phyloP scores from a whole-genome alignment of 805 yeast species.

The Candida easanensis region DNA sequence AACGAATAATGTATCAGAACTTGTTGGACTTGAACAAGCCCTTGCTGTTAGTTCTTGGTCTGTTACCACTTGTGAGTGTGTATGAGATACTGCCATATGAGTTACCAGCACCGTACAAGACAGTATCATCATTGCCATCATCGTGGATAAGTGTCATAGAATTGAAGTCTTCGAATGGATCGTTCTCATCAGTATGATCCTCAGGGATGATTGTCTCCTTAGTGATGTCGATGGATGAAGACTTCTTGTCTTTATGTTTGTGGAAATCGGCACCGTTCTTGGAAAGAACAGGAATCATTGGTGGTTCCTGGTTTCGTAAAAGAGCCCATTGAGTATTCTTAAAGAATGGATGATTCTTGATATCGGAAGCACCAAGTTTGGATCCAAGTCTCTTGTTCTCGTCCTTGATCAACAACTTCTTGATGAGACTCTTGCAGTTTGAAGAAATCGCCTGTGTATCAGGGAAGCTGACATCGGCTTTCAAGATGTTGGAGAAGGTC shows the following conservation, averaged over 20 bases:
- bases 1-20: constrained; percentile 10
- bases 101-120: constrained; percentile 44
- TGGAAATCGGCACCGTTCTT: constrained; percentile 51
- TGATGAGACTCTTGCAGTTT: constrained; percentile 73
- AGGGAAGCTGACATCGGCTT: constrained; percentile 77
- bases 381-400: constrained; percentile 89
- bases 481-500: constrained; percentile 85
- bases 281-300: constrained; percentile 84
- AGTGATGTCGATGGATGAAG: constrained; percentile 28
- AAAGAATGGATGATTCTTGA: constrained; percentile 88
- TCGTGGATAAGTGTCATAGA: constrained; percentile 84
- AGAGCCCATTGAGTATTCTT: constrained; percentile 94
- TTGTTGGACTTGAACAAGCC: constrained; percentile 28
- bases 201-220: constrained; percentile 27
- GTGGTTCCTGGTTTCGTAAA: constrained; percentile 88
- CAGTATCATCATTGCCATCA: constrained; percentile 46
- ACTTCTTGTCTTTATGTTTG: constrained; percentile 26
- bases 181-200: constrained; percentile 31
- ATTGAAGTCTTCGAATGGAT: constrained; percentile 83
- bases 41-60: constrained; percentile 38
- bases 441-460: constrained; percentile 67
- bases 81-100: constrained; percentile 41
- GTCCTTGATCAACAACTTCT: constrained; percentile 82
- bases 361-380: constrained; percentile 91
- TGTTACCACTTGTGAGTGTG: constrained; percentile 31